These are phyloP conservation scores for Aspergillus brasiliensis DNA, from an alignment of 2,329 filamentous ascomycete species.

Conservation along the genomic window DNA sequence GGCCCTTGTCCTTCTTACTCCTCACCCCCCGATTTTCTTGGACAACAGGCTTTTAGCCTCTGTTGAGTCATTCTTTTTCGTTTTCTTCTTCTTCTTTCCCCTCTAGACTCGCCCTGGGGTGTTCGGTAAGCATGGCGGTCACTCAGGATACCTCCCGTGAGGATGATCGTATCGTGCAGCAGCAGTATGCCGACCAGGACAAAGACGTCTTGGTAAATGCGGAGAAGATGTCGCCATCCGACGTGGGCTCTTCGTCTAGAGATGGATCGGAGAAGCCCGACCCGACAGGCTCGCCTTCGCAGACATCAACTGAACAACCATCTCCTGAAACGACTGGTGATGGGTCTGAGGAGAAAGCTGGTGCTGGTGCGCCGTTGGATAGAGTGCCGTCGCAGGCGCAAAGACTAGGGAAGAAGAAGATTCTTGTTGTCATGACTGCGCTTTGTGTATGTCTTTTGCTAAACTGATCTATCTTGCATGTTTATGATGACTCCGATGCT, in stretches of 20 bases:
- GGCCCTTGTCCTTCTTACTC: neutral
- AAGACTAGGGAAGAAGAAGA: constrained; percentile 44
- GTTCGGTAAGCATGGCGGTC: neutral
- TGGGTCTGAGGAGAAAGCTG: constrained; percentile 19
- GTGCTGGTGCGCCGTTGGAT: constrained; percentile 29
- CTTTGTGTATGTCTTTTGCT: constrained; percentile 37
- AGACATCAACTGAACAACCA: constrained; percentile 1
- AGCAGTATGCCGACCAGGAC: neutral
- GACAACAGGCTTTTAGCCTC: too few species aligned
- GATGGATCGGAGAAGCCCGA: constrained; percentile 11
- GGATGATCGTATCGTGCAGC: neutral
- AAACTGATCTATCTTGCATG: too few species aligned
- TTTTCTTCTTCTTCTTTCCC: neutral
- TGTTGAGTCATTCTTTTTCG: neutral
- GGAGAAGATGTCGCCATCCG: constrained; percentile 11
- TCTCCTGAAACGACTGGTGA: constrained; percentile 12
- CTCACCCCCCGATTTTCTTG: too few species aligned
- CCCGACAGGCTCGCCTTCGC: constrained; percentile 1
- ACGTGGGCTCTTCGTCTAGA: constrained; percentile 2
- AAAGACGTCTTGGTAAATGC: neutral
- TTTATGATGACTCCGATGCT: neutral
- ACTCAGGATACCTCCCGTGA: neutral
- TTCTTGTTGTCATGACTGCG: constrained; percentile 44
- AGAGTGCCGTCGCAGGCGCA: constrained; percentile 41
- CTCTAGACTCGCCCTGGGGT: neutral